These are phyloP conservation scores for Apostasia shenzhenica DNA, from an alignment of 106 monocot genomes.

Conservation along the genomic window DNA sequence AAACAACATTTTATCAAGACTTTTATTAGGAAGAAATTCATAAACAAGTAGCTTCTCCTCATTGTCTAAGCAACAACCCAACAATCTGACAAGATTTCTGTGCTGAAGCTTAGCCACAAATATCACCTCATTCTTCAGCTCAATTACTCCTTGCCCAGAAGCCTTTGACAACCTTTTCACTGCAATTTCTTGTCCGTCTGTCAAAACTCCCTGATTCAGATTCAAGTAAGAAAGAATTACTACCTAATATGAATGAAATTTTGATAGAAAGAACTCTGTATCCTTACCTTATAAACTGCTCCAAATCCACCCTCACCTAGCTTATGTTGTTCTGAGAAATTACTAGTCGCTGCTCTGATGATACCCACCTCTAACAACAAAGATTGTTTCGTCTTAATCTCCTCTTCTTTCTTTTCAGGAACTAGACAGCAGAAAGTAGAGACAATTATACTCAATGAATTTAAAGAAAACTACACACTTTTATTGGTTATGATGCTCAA, in stretches of 20 bases:
- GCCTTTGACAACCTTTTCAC: too few species aligned
- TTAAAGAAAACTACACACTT: neutral
- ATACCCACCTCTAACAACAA: neutral
- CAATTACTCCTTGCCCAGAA: too few species aligned
- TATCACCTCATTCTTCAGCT: too few species aligned
- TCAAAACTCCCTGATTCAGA: too few species aligned
- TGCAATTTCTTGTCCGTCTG: too few species aligned
- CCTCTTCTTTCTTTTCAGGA: neutral
- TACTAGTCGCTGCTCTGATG: neutral
- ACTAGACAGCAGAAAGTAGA: neutral
- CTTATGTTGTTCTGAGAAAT: neutral
- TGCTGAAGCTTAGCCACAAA: neutral
- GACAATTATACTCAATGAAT: too few species aligned
- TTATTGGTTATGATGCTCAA: neutral
- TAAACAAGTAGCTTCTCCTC: slow-evolving; percentile 6
- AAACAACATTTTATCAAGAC: slow-evolving; percentile 8
- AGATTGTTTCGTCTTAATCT: neutral
- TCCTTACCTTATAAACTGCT: neutral
- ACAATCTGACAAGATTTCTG: slow-evolving; percentile 3
- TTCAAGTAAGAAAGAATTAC: too few species aligned
- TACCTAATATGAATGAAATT: too few species aligned
- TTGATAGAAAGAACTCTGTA: neutral
- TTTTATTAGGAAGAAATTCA: slow-evolving; percentile 6
- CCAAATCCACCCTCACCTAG: slow-evolving; percentile 1
- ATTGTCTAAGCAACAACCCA: slow-evolving; percentile 2